Conservation (phyloP, 2,329 filamentous ascomycete genomes). For the Diaporthe batatas region DNA sequence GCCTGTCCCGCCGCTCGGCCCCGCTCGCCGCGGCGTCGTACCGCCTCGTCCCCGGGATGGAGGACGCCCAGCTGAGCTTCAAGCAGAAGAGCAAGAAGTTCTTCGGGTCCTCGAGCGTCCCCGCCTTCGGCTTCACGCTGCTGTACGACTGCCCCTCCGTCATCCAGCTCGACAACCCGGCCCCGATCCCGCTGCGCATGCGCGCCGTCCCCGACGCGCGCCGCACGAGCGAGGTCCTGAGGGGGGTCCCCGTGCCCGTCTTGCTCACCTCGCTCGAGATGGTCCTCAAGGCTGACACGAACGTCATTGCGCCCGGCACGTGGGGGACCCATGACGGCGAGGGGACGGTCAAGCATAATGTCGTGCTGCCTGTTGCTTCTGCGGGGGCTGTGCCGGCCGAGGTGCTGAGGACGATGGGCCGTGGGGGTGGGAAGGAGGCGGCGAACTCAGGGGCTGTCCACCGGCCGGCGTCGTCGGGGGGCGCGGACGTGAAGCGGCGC, state of each 20-base stretch:
- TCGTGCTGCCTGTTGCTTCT: background rate
- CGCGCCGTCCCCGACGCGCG: conserved; percentile 40
- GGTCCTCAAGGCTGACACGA: conserved; percentile 41
- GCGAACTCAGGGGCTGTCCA: background rate
- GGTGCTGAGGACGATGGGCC: background rate
- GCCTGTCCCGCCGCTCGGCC: background rate
- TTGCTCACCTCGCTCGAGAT: conserved; percentile 43
- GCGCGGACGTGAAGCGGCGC: too few relatives aligned
- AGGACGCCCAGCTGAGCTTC: conserved; percentile 49
- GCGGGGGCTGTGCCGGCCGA: background rate
- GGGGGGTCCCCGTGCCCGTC: conserved; percentile 39
- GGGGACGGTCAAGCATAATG: background rate
- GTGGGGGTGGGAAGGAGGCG: background rate
- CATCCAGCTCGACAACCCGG: conserved; percentile 50
- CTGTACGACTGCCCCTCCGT: conserved; percentile 47
- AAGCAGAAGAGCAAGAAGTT: conserved; percentile 51
- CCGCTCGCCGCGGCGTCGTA: conserved; percentile 42
- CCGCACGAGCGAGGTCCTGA: conserved; percentile 42
- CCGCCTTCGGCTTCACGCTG: conserved; percentile 48
- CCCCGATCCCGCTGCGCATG: conserved; percentile 45
- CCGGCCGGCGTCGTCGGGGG: background rate
- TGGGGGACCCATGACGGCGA: conserved; percentile 17
- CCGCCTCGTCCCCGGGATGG: conserved; percentile 51
- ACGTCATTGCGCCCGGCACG: conserved; percentile 41
- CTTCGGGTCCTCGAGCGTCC: conserved; percentile 52